Base-by-base conservation (phyloP, 2,329 filamentous ascomycete genomes). In the Ilyonectria mors-panacis region DNA sequence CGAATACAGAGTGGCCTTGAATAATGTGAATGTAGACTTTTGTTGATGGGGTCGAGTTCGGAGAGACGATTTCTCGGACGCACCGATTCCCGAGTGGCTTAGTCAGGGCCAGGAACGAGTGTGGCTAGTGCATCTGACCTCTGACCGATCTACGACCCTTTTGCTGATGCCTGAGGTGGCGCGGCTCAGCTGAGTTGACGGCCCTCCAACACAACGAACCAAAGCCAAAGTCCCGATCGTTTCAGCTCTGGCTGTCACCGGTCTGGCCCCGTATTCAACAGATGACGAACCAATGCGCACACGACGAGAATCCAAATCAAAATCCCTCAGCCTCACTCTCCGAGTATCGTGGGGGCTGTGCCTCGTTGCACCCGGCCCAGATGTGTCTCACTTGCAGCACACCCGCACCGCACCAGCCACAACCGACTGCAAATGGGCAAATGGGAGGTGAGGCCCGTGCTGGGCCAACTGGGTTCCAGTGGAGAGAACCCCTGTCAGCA, bases 401-500 rank as follows among this genome's bases (percentile, higher is more conserved):
- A 39, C 28, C 39, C 7, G 6, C 15, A 42, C 21, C 42, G 19
- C 59, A 62, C 51, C 51, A 62, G 59, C 59, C 59, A 62, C 59
- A 62, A 15, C 23, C 23, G 51, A 21, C 21, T 21, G 39, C 39
- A 15, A 42, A 37, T 56, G 48, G 13, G 17, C 10, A 21, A 30
- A 19, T 19, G 17, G 15, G 28, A 35, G n/a, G 30, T 10, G 50
- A 21, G 30, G 50, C n/a, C 30, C 28, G 50, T 53, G 50, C 30
- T 21, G 50, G 10, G 5, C 30, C n/a, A 30, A 39, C 50, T 58
- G 54, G 50, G 28, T 19, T 47, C 17, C 17, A 45, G 50, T 51
- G 57, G 63, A 59, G 50, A 42, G 63, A 56, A 56, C 63, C 63
- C 63, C 63, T 65, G 63, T 60, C 44, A 33, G 44, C 48, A 55